Base-by-base conservation (phyloP, 2,329 filamentous ascomycete species). In the Fusarium robinianum region DNA sequence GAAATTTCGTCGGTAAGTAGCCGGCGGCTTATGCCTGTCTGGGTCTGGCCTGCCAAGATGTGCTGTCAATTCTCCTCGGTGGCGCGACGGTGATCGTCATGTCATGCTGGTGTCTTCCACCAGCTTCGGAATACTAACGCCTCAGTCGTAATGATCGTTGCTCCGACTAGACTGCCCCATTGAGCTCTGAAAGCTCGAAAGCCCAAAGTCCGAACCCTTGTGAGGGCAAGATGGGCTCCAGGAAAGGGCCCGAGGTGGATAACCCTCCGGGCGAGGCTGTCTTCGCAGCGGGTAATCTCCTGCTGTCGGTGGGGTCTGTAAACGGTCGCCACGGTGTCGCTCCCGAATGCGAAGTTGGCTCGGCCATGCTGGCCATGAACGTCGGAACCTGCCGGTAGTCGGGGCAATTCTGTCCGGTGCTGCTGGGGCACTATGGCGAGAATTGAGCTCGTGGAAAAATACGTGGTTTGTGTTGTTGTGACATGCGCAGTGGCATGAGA, bases 401-500 rank as follows among this genome's bases (percentile, higher is more conserved):
- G 53, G 53, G 5, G 53, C 50, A 16, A 55, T 57, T 10, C 32
- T 18, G 12, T 14, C 22, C 6, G 39, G 16, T 4, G 10, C 36
- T 19, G 32, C 29, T 11, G 50, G 42, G 26, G 42, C 39, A 34
- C 36, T 57, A 10, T 54, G 39, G n/a, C 42, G 42, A 26, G 41
- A 35, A 12, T 42, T 29, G 3, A 53, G 11, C n/a, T 43, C 29
- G 8, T 33, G 25, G 19, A 47, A 24, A 15, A 53, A 47, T 21
- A 42, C 19, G 5, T 43, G 39, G 10, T 55, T 46, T 5, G 25
- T 23, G 6, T 51, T 34, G 8, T 45, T 34, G 12, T 61, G 58
- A n/a, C 58, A 61, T n/a, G 22, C 26, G 25, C 58, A 61, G 14
- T 47, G 48, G 32, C 56, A 61, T 14, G 44, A 32, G 7, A 47